These are phyloP conservation scores for Solanum etuberosum DNA, from an alignment of 257 asterid species.

Conservation along the genomic window DNA sequence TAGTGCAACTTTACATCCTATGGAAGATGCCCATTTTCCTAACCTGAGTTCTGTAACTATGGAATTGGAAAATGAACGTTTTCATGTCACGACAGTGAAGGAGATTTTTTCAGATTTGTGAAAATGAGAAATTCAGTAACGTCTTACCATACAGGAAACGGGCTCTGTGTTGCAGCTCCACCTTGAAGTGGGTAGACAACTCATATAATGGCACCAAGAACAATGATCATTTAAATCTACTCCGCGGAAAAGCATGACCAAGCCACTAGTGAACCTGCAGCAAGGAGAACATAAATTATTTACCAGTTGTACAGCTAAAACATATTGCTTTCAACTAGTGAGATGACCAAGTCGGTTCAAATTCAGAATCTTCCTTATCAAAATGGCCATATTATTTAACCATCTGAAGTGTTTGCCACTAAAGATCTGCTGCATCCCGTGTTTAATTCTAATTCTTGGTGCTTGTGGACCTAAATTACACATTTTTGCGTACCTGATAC, in stretches of 20 bases:
- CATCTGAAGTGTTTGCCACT: background rate
- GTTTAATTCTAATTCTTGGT: background rate
- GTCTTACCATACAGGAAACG: constrained; percentile 54
- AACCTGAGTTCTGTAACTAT: background rate
- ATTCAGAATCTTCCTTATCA: background rate
- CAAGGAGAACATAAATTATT: background rate
- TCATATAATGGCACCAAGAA: constrained; percentile 89
- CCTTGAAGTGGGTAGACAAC: constrained; percentile 70
- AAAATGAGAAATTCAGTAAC: background rate
- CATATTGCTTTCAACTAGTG: background rate
- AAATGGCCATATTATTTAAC: background rate
- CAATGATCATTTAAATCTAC: constrained; percentile 76
- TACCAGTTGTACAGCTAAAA: background rate
- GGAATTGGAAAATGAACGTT: background rate
- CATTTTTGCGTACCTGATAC: background rate
- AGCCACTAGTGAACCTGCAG: constrained; percentile 49
- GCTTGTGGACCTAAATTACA: background rate
- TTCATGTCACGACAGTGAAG: background rate
- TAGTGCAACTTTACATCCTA: background rate
- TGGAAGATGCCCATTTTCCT: background rate
- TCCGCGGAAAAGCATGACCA: constrained; percentile 75
- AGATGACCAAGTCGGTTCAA: background rate
- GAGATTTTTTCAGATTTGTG: background rate
- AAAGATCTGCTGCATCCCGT: background rate
- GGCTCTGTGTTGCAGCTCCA: constrained; percentile 80